Evolutionary conservation across 805 yeast genomes (phyloP).

Genomic region (Maudiozyma turicensis): DNA sequence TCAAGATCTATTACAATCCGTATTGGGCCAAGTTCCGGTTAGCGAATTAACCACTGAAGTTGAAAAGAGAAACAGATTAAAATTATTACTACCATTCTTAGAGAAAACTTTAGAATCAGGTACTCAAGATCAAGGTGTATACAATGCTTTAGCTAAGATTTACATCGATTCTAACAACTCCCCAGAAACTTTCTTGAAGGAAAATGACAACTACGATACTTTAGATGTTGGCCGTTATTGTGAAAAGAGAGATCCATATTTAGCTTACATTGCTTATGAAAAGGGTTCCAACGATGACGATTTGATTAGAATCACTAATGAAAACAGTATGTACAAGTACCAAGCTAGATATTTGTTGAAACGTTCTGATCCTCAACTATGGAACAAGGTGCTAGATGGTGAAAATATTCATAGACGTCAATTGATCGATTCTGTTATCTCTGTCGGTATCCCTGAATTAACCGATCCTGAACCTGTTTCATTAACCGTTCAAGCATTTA

Average conservation of each 20-base stretch:
- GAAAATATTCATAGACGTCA: constrained; percentile 85
- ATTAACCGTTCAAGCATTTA: constrained; percentile 86
- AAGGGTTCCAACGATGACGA: constrained; percentile 91
- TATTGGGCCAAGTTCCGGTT: constrained; percentile 89
- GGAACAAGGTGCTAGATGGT: constrained; percentile 67
- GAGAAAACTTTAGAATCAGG: constrained; percentile 83
- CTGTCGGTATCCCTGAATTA: constrained; percentile 92
- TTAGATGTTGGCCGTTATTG: constrained; percentile 94
- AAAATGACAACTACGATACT: constrained; percentile 85
- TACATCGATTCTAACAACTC: constrained; percentile 96
- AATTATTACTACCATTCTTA: constrained; percentile 82
- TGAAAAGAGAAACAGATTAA: constrained; percentile 91
- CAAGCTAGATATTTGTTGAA: constrained; percentile 92
- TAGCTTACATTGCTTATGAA: constrained; percentile 95
- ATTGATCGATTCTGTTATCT: constrained; percentile 86
- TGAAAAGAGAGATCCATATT: constrained; percentile 97
- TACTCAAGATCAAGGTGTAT: constrained; percentile 81
- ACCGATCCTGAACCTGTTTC: constrained; percentile 91
- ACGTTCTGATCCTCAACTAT: constrained; percentile 76
- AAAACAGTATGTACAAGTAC: constrained; percentile 95
- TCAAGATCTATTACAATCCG: constrained; percentile 70
- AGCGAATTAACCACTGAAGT: constrained; percentile 85
- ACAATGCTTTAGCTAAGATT: constrained; percentile 91
- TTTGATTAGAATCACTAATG: constrained; percentile 84
- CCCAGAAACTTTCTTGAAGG: constrained; percentile 93